Evolutionary conservation across 177 flowering plant genomes (phyloP), one percentile per base, ranked within the genome.

Genomic region (Vitis hybrid): DNA sequence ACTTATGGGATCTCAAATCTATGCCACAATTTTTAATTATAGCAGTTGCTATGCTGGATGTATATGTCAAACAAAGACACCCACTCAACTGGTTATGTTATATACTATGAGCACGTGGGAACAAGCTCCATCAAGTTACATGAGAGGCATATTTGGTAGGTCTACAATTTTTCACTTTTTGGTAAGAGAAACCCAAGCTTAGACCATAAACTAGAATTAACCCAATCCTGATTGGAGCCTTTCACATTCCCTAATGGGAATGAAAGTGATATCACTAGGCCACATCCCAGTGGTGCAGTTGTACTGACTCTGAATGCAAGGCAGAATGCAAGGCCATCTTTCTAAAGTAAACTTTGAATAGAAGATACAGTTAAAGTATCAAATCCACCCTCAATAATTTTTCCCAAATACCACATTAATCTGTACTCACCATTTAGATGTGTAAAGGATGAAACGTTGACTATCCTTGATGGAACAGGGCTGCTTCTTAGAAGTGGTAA

Each of bases 381-480:
- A 24, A 68, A 59, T 2, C 52, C 32, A 10, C 21, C 1, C 1
- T 7, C 14, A n/a, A 17, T 32, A 63, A 66, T 59, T 21, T 8
- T 64, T 65, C 18, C 21, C 15, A 51, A 46, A 52, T 20, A 68
- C 13, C 24, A 59, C 61, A 8, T 21, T 9, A 61, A 41, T 41
- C 63, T 3, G 63, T 56, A 61, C 84, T 87, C 71, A 93, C 99
- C 91, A 80, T 63, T 81, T 72, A 88, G 80, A 85, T 95, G 99
- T 15, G 97, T 93, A 71, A 95, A 93, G 41, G 99, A 95, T 57
- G 97, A 78, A 52, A 95, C 88, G 77, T 93, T 93, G 67, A 95
- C 90, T 63, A 95, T 85, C 64, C 97, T 84, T 13, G 99, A 83
- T 76, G 97, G 96, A 54, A 80, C 65, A 65, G 80, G 83, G 74